Evolutionary conservation across 441 rosid species (phyloP).

Genomic region (Flueggea neowawraea): DNA sequence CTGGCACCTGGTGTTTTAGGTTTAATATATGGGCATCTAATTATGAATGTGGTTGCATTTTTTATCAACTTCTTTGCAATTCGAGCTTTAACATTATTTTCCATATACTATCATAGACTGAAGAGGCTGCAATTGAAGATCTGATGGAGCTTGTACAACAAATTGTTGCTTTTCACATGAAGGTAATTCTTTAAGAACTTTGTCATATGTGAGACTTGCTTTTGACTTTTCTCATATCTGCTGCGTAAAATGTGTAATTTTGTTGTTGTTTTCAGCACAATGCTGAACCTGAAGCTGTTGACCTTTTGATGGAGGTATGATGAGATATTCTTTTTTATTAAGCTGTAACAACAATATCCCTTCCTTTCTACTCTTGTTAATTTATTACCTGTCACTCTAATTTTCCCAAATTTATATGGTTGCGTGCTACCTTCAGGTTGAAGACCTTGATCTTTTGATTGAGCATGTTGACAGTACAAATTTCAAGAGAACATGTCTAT

Average conservation of each 20-base stretch:
- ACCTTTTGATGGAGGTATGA: slow-evolving; percentile 86
- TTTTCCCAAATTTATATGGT: slow-evolving; percentile 1
- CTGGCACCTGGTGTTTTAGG: no score
- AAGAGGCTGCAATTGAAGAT: slow-evolving; percentile 63
- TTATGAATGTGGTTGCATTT: no score
- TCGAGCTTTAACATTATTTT: no score
- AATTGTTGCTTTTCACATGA: slow-evolving; percentile 97
- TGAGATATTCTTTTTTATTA: background rate
- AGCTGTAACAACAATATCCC: no score
- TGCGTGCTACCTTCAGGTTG: slow-evolving; percentile 46
- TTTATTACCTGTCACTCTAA: background rate
- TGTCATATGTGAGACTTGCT: background rate
- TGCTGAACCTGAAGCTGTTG: slow-evolving; percentile 99
- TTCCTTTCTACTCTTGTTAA: background rate
- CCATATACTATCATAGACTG: slow-evolving; percentile 41
- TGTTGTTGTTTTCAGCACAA: slow-evolving; percentile 65
- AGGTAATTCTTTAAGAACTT: slow-evolving; percentile 36
- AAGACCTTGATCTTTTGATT: slow-evolving; percentile 87
- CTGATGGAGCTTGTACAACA: slow-evolving; percentile 86
- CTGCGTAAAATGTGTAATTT: slow-evolving; percentile 4
- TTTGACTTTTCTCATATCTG: background rate
- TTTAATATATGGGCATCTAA: background rate
- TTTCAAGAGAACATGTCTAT: slow-evolving; percentile 90
- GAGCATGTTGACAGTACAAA: slow-evolving; percentile 85
- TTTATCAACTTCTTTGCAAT: no score